Percentiles rank a stretch among this genome's conserved stretches.
phyloP scores from a whole-genome alignment of 2,329 filamentous ascomycete genomes.

The Tolypocladium nubicola region DNA sequence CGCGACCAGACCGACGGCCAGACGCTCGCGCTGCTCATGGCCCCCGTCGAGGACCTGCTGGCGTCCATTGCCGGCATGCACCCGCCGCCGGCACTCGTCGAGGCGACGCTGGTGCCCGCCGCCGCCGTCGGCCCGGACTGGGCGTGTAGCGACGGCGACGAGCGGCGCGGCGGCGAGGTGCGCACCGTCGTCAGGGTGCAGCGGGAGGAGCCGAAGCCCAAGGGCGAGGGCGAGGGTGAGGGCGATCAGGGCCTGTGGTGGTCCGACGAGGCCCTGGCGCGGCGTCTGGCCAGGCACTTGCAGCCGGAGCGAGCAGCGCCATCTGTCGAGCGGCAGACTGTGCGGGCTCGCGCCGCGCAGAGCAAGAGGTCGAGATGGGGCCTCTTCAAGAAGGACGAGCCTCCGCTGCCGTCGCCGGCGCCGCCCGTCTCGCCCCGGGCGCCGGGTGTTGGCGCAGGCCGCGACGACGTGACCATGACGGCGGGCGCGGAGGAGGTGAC shows the following conservation, averaged over 20 bases:
- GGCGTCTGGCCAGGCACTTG: slow-evolving; percentile 31
- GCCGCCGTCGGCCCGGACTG: slow-evolving; percentile 25
- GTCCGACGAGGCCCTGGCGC: slow-evolving; percentile 33
- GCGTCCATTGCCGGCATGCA: slow-evolving; percentile 22
- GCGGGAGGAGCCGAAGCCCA: neutral
- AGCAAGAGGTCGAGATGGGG: slow-evolving; percentile 24
- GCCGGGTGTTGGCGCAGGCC: neutral
- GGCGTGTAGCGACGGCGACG: slow-evolving; percentile 22
- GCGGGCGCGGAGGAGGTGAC: slow-evolving; percentile 35
- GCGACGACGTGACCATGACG: slow-evolving; percentile 24
- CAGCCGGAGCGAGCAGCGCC: slow-evolving; percentile 20
- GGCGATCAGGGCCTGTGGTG: slow-evolving; percentile 28
- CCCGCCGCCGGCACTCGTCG: slow-evolving; percentile 21
- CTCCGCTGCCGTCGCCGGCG: slow-evolving; percentile 4
- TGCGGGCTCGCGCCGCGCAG: slow-evolving; percentile 19
- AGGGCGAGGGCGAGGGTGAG: neutral
- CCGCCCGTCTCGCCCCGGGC: neutral
- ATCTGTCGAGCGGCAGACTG: slow-evolving; percentile 13
- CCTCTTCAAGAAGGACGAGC: slow-evolving; percentile 16
- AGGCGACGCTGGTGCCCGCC: slow-evolving; percentile 35
- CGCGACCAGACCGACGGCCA: slow-evolving; percentile 27
- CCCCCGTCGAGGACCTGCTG: slow-evolving; percentile 31
- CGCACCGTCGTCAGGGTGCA: slow-evolving; percentile 20
- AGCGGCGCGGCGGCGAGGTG: slow-evolving; percentile 17
- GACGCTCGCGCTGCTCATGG: slow-evolving; percentile 27